phyloP scores from a whole-genome alignment of 1,139 yeast species.

The Candida labiduridarum region DNA sequence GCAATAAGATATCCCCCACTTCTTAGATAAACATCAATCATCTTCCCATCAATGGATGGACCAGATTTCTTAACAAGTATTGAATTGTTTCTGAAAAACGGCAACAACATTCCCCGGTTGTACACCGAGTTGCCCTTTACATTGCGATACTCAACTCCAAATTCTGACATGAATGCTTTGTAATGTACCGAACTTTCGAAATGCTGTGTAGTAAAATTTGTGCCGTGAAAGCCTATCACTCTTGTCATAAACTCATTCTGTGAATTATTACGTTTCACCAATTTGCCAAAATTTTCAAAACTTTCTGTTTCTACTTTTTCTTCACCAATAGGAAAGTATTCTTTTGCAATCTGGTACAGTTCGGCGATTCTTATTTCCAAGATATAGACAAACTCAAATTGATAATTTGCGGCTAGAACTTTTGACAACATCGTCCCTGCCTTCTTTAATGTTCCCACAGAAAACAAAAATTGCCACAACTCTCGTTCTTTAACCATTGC shows the following conservation, averaged over 20 bases:
- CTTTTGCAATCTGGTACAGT: constrained; percentile 38
- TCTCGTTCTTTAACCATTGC: constrained; percentile 21
- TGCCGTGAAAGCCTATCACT: constrained; percentile 51
- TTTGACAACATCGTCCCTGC: constrained; percentile 48
- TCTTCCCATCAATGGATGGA: constrained; percentile 16
- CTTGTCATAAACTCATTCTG: constrained; percentile 41
- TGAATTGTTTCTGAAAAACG: constrained; percentile 47
- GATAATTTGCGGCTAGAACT: constrained; percentile 38
- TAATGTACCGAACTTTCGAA: constrained; percentile 51
- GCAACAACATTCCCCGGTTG: constrained; percentile 54
- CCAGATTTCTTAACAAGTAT: constrained; percentile 39
- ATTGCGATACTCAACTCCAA: constrained; percentile 51
- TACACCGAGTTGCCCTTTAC: constrained; percentile 30
- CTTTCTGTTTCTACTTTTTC: constrained; percentile 47
- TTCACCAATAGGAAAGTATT: constrained; percentile 41
- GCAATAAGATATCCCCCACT: constrained; percentile 63
- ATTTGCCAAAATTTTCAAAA: constrained; percentile 39
- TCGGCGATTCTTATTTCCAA: constrained; percentile 59
- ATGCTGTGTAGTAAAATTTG: constrained; percentile 27
- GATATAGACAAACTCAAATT: constrained; percentile 54
- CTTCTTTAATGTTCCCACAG: constrained; percentile 42
- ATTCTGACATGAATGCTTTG: constrained; percentile 53
- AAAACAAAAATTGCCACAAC: constrained; percentile 43
- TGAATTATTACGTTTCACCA: constrained; percentile 27
- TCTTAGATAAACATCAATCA: constrained; percentile 47